Percentiles rank a stretch among this genome's conserved stretches.
phyloP scores from a whole-genome alignment of 495 filamentous ascomycete species.

The Penicillium angulare region DNA sequence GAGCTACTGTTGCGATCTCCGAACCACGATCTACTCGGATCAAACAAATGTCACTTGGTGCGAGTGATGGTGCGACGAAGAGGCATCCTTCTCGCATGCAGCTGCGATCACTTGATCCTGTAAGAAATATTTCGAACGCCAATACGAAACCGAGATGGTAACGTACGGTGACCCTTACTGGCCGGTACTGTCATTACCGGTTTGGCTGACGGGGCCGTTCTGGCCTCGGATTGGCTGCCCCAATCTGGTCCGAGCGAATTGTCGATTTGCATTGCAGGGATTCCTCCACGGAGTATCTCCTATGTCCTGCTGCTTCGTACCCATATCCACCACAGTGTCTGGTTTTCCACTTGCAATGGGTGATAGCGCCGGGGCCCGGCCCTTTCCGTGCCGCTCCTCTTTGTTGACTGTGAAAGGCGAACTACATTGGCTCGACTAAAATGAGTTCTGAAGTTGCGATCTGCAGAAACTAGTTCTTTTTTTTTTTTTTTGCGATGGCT shows the following conservation, averaged over 20 bases:
- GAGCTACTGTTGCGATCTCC: slow-evolving; percentile 36
- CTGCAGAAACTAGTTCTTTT: background rate
- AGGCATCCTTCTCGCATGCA: slow-evolving; percentile 57
- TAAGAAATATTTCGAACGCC: background rate
- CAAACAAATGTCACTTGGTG: slow-evolving; percentile 30
- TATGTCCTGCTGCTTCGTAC: background rate
- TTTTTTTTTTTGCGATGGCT: too few species aligned
- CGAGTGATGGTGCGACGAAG: slow-evolving; percentile 27
- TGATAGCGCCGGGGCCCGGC: slow-evolving; percentile 38
- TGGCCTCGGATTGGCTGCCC: slow-evolving; percentile 21
- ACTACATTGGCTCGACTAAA: too few species aligned
- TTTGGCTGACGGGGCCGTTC: slow-evolving; percentile 23
- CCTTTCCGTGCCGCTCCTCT: slow-evolving; percentile 47
- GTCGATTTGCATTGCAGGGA: slow-evolving; percentile 9
- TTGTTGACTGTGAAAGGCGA: too few species aligned
- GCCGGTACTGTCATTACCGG: slow-evolving; percentile 36
- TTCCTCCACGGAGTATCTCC: background rate
- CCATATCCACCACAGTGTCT: slow-evolving; percentile 9
- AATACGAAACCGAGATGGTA: slow-evolving; percentile 26
- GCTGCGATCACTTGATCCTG: slow-evolving; percentile 67
- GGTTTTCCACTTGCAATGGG: slow-evolving; percentile 11
- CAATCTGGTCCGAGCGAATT: slow-evolving; percentile 25
- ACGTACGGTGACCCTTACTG: slow-evolving; percentile 25
- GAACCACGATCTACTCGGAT: slow-evolving; percentile 39
- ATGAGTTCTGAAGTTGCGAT: background rate